phyloP scores from a whole-genome alignment of 352 stramenopile species.

The Phytophthora cryptogea region DNA sequence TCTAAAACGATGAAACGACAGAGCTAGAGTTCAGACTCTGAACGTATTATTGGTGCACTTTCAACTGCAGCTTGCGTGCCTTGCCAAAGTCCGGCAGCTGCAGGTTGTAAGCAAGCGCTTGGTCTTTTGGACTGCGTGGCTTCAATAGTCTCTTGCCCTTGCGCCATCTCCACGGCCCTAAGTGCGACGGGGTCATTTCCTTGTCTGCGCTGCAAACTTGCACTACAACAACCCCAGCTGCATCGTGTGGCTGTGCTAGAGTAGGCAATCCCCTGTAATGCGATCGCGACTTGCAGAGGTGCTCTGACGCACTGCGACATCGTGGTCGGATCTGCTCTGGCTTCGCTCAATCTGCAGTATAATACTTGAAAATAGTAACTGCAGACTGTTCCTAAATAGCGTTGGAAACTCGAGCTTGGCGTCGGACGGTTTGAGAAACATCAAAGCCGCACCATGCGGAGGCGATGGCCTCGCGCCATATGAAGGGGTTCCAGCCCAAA shows the following conservation, averaged over 20 bases:
- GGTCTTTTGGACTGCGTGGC: no score
- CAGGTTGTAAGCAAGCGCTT: constrained; percentile 2
- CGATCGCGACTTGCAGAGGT: constrained; percentile 2
- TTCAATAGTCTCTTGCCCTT: no score
- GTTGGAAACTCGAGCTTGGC: constrained; percentile 9
- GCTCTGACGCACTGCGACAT: background rate
- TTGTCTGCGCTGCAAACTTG: constrained; percentile 11
- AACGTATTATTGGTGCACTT: no score
- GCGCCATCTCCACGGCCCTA: background rate
- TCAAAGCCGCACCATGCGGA: constrained; percentile 23
- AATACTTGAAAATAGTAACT: background rate
- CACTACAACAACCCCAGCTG: no score
- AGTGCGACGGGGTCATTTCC: constrained; percentile 3
- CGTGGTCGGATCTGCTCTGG: background rate
- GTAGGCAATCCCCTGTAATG: background rate
- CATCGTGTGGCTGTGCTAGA: no score
- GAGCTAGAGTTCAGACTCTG: no score
- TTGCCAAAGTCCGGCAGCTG: background rate
- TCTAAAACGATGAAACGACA: no score
- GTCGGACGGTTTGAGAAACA: constrained; percentile 10
- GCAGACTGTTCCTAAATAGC: background rate
- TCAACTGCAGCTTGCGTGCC: no score
- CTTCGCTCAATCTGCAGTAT: background rate
- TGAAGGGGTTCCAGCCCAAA: constrained; percentile 20
- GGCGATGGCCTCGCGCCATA: constrained; percentile 10